Base-by-base conservation (phyloP, 495 filamentous ascomycete species). In the Lophiotrema nucula region DNA sequence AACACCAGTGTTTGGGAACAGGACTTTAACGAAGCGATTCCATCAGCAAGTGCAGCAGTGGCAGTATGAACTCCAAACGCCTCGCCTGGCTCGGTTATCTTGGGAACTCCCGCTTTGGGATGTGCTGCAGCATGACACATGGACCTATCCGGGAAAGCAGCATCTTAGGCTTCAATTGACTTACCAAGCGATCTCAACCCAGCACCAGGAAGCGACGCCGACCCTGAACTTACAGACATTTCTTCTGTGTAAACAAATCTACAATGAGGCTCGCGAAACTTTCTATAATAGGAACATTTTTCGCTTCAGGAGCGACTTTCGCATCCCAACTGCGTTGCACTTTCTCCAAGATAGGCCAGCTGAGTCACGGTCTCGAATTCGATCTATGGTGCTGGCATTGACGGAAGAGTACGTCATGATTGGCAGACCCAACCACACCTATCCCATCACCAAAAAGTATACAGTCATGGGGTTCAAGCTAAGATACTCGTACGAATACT, bases 251-350 rank as follows among this genome's bases (percentile, higher is more conserved):
- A 46, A 31, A 24, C 41, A 56, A 28, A n/a, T 56, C 1, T 45
- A 38, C 41, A 4, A 8, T n/a, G 53, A 56, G 15, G 41, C 25
- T 18, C 18, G 41, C 26, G 53, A 56, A n/a, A 33, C 27, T 1
- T 56, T 56, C 43, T 56, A 47, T 18, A 19, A 27, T 11, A 56
- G 12, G 16, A 56, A 56, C 19, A 47, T 42, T 1, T 56, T 56
- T 27, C 27, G 18, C 1, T 47, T 56, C 41, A 3, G 4, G n/a
- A 27, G 13, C 27, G 53, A 56, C 43, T 47, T 56, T 18, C 41
- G 43, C 1, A 47, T 56, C 18, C 53, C 53, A 45, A 47, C 53
- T 12, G 53, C 53, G 1, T 15, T 56, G 1, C 39, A 21, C 18
- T 56, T 56, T 24, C 53, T 56, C 10, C n/a, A 37, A 21, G 53